A percentile compares a stretch with the other conserved stretches of the same genome.
These are phyloP conservation scores for Porcisia hertigi DNA, from an alignment of 208 protist genomes.

Conservation along the genomic window DNA sequence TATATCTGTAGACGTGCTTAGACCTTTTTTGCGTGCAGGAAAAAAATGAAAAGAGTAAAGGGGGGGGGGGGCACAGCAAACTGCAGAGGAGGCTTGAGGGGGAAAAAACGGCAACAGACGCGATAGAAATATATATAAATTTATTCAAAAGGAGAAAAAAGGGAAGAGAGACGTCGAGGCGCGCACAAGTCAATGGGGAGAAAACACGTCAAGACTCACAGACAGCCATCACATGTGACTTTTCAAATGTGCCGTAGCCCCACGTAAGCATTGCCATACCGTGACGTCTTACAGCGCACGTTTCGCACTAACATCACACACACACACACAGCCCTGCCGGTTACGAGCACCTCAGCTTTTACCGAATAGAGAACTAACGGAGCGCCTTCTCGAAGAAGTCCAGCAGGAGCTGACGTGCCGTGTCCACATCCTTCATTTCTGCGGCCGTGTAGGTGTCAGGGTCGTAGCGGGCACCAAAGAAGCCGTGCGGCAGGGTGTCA, in stretches of 20 bases:
- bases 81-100: no score
- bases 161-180: neutral
- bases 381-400: slow-evolving; percentile 45
- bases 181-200: neutral
- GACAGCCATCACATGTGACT: no score
- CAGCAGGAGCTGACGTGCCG: slow-evolving; percentile 23
- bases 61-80: neutral
- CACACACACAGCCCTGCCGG: neutral
- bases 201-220: no score
- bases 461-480: slow-evolving; percentile 50
- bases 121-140: no score
- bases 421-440: slow-evolving; percentile 30
- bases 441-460: slow-evolving; percentile 30
- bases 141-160: neutral
- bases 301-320: no score
- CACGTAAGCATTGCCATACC: no score
- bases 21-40: neutral
- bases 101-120: no score
- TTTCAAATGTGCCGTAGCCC: no score
- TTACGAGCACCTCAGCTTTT: neutral
- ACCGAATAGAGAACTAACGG: neutral
- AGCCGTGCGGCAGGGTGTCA: slow-evolving; percentile 49
- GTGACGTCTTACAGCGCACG: no score
- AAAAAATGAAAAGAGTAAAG: neutral
- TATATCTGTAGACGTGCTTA: neutral